Percentiles rank a stretch among this genome's conserved stretches.
Conservation (phyloP, 2,329 filamentous ascomycete species). For the Aspergillaceae sp. region DNA sequence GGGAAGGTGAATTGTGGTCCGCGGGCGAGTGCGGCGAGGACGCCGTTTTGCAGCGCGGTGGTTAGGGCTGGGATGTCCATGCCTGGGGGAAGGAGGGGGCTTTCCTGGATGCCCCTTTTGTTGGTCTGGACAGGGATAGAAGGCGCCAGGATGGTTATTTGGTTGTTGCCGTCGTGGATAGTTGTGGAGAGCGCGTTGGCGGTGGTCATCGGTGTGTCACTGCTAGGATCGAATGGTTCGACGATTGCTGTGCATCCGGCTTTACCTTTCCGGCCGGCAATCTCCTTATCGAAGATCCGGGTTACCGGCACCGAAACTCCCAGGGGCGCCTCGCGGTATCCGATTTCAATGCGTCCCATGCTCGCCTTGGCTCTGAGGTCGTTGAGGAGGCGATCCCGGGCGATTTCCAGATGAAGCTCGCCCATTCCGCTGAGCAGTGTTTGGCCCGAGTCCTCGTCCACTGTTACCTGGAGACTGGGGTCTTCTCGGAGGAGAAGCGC, state of each 20-base stretch:
- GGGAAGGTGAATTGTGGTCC: conserved; percentile 75
- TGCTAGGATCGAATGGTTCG: conserved; percentile 46
- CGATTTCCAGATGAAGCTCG: conserved; percentile 88
- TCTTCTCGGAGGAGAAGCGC: conserved; percentile 79
- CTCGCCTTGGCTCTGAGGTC: conserved; percentile 78
- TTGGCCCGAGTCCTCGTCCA: conserved; percentile 84
- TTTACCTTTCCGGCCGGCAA: conserved; percentile 71
- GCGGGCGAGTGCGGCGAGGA: conserved; percentile 71
- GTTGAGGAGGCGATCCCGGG: conserved; percentile 74
- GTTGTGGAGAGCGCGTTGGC: conserved; percentile 27
- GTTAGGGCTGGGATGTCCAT: conserved; percentile 43
- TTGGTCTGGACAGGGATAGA: conserved; percentile 35
- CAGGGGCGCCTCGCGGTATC: conserved; percentile 78
- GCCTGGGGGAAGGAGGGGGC: conserved; percentile 47
- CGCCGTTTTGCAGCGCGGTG: conserved; percentile 63
- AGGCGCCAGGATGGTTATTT: conserved; percentile 50
- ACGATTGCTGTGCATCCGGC: conserved; percentile 65
- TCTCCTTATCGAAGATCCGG: conserved; percentile 64
- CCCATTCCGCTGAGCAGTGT: conserved; percentile 95
- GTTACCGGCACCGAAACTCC: conserved; percentile 48
- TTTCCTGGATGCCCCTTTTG: conserved; percentile 32
- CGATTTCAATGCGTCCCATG: conserved; percentile 88
- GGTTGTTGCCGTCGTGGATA: conserved; percentile 59
- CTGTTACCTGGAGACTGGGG: conserved; percentile 74
- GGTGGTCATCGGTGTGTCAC: conserved; percentile 6